These are phyloP conservation scores for Lichtheimia ornata DNA, from an alignment of 371 early-diverging fungal species.

Conservation along the genomic window DNA sequence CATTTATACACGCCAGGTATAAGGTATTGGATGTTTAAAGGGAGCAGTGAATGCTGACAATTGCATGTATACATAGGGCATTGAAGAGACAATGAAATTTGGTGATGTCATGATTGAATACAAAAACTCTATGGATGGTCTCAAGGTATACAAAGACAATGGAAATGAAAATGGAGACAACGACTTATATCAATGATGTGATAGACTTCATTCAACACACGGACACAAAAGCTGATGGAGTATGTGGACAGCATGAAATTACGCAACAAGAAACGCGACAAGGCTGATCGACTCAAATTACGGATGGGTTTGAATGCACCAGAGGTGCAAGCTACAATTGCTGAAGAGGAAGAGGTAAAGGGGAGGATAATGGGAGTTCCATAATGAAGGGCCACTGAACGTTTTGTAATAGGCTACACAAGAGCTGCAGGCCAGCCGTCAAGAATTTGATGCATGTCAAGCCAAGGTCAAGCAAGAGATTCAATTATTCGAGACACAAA, in stretches of 20 bases:
- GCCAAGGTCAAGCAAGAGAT: constrained; percentile 54
- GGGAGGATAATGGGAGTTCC: constrained; percentile 13
- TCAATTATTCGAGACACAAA: constrained; percentile 51
- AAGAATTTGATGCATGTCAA: constrained; percentile 49
- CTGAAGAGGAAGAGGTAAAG: constrained; percentile 43
- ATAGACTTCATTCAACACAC: constrained; percentile 53
- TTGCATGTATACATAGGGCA: constrained; percentile 26
- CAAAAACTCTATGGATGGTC: constrained; percentile 54
- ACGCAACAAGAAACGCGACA: constrained; percentile 49
- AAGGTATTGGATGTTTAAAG: not conserved
- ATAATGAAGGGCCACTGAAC: not conserved
- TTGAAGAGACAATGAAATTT: constrained; percentile 55
- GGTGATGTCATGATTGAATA: constrained; percentile 64
- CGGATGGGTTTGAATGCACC: constrained; percentile 45
- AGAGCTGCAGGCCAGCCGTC: constrained; percentile 29
- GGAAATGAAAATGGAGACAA: not conserved
- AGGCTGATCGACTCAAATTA: constrained; percentile 48
- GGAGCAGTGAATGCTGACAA: not conserved
- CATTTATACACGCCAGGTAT: constrained; percentile 51
- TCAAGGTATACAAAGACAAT: constrained; percentile 33
- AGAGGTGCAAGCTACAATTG: constrained; percentile 44
- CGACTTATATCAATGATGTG: not conserved
- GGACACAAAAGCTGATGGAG: constrained; percentile 57
- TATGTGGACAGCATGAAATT: constrained; percentile 56
- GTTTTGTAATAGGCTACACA: constrained; percentile 33